Evolutionary conservation across 352 stramenopile species (phyloP).

Genomic region (Phytophthora pinifolia): DNA sequence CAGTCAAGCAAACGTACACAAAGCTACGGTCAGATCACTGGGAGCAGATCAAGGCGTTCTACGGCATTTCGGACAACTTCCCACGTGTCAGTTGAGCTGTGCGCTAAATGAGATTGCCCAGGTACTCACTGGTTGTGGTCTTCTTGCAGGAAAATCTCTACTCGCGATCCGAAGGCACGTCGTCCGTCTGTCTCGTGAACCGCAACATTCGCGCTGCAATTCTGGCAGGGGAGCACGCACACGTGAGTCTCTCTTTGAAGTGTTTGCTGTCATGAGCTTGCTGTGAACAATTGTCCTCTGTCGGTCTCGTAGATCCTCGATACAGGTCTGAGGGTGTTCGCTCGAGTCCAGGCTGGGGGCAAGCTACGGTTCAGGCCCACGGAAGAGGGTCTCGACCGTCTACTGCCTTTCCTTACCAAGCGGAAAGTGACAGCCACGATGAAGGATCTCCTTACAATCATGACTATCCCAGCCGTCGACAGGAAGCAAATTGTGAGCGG

Average conservation of each 20-base stretch:
- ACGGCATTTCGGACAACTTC: constrained; percentile 63
- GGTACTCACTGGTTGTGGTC: constrained; percentile 2
- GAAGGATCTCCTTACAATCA: constrained; percentile 25
- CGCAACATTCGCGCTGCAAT: constrained; percentile 47
- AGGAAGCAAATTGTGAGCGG: constrained; percentile 31
- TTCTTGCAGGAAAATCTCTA: constrained; percentile 53
- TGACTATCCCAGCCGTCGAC: constrained; percentile 21
- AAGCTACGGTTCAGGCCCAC: constrained; percentile 71
- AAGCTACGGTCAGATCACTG: constrained; percentile 55
- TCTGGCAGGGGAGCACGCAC: constrained; percentile 54
- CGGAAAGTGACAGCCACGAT: constrained; percentile 30
- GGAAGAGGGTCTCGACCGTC: constrained; percentile 72
- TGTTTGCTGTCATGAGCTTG: neutral
- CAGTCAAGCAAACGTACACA: constrained; percentile 47
- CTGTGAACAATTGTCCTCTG: neutral
- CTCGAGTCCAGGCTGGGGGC: constrained; percentile 52
- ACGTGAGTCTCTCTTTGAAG: constrained; percentile 21
- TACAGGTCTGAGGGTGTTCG: constrained; percentile 88
- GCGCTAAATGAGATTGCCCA: no score
- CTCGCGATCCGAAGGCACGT: constrained; percentile 61
- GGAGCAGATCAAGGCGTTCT: constrained; percentile 60
- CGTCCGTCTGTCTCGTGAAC: constrained; percentile 69
- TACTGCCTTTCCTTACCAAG: constrained; percentile 86
- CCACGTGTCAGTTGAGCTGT: constrained; percentile 29
- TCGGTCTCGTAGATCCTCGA: constrained; percentile 64